phyloP scores from a whole-genome alignment of 768 basidiomycete genomes.

The Roridomyces roridus region DNA sequence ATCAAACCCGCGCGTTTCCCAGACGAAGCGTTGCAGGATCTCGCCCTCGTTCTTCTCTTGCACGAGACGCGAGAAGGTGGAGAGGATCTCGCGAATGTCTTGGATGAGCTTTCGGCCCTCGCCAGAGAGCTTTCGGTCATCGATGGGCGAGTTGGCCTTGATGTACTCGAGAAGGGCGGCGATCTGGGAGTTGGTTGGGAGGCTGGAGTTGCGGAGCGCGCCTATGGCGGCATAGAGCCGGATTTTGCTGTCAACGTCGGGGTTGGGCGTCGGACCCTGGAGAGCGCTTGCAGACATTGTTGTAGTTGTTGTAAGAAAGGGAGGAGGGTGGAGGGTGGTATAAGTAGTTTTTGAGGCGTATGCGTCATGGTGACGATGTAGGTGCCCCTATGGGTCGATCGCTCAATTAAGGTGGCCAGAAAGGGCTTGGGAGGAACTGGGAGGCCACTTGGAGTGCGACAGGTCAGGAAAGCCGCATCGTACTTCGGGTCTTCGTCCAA shows the following conservation, averaged over 20 bases:
- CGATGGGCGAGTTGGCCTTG: slow-evolving; percentile 60
- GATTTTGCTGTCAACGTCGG: slow-evolving; percentile 47
- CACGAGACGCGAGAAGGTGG: slow-evolving; percentile 66
- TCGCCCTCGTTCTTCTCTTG: slow-evolving; percentile 88
- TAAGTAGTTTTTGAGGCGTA: too few relatives aligned
- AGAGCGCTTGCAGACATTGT: neutral
- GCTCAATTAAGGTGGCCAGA: too few relatives aligned
- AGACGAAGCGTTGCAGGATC: slow-evolving; percentile 90
- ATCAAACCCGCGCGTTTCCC: slow-evolving; percentile 70
- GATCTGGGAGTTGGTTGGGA: slow-evolving; percentile 84
- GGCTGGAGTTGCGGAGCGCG: slow-evolving; percentile 79
- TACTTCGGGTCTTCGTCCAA: too few relatives aligned
- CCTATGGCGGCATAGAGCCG: slow-evolving; percentile 81
- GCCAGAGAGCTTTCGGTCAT: slow-evolving; percentile 68
- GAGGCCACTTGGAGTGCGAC: too few relatives aligned
- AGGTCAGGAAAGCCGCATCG: too few relatives aligned
- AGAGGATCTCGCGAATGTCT: slow-evolving; percentile 81
- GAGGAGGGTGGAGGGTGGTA: too few relatives aligned
- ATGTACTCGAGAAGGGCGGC: slow-evolving; percentile 75
- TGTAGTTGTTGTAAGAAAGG: neutral
- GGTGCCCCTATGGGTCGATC: too few relatives aligned
- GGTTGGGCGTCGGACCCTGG: neutral
- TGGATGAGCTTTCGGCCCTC: slow-evolving; percentile 80
- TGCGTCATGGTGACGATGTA: too few relatives aligned
- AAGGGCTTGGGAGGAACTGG: too few relatives aligned